Base-by-base conservation (phyloP, 306 rosid genomes). In the Cucumis hystrix region DNA sequence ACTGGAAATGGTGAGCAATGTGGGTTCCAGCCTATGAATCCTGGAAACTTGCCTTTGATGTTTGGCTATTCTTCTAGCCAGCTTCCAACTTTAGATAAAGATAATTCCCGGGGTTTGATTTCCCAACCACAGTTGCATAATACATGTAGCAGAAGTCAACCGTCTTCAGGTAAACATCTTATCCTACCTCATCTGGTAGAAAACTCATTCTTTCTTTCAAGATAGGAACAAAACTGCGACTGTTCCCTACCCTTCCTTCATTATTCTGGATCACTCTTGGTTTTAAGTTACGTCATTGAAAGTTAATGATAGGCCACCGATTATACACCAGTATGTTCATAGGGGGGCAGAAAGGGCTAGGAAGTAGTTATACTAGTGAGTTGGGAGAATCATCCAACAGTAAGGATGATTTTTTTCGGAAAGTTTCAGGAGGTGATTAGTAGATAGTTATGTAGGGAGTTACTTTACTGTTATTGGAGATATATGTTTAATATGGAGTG, bases 81-180 rank as follows among this genome's bases (percentile, higher is more conserved):
- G 86, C 88, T 95, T 81, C 99, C 97, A 6, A 77, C 79, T 82
- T 79, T 92, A 83, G 93, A 92, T 78, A 89, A 90, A 83, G 99
- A 95, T 83, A 84, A 82, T 49, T 83, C 97, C 5, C 81, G 92
- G 92, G 96, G 97, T 80, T 65, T 82, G 85, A 85, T 80, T 82
- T 75, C 96, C 77, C 96, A 84, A 78, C 78, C 97, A 83, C 96
- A 82, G 73, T 84, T 95, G 71, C 98, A 88, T 62, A 74, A 86
- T 80, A 79, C 84, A 73, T 54, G 90, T 67, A 30, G 89, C 43
- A 88, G 96, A 79, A 88, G 84, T 67, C 96, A 87, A 28, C 75
- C 93, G 51, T 90, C 76, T 77, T 69, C 98, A 83, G 98, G 98
- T 94, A 89, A 77, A 47, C 56, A 59, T 41, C 41, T 39, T 39